Evolutionary conservation across 306 rosid genomes (phyloP).

Genomic region (Pyrus pyrifolia): DNA sequence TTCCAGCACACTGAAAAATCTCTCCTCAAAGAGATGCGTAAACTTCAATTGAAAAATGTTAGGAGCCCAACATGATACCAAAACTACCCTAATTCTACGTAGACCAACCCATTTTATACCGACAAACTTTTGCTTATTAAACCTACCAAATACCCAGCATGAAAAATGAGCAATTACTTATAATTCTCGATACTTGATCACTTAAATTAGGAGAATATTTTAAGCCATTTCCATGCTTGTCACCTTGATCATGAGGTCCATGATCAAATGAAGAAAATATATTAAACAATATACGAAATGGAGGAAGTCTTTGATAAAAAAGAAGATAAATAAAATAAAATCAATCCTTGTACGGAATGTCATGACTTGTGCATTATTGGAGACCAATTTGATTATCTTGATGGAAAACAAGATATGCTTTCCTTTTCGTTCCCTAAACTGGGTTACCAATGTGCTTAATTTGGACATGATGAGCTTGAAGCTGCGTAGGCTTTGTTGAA

Average conservation of each 20-base stretch:
- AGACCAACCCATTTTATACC: background rate
- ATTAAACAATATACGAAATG: background rate
- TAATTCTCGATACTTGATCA: background rate
- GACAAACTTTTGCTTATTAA: background rate
- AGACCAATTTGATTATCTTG: background rate
- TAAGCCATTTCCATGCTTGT: background rate
- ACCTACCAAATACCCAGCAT: background rate
- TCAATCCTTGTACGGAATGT: conserved; percentile 4
- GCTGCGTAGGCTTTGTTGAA: background rate
- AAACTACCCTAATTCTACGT: background rate
- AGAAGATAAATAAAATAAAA: background rate
- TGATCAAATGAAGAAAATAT: background rate
- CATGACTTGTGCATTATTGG: background rate
- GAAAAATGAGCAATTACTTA: background rate
- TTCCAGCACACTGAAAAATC: too few relatives aligned
- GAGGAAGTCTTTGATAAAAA: background rate
- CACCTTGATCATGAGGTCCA: background rate
- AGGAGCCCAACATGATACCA: background rate
- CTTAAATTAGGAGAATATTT: background rate
- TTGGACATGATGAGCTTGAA: background rate
- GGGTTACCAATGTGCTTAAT: background rate
- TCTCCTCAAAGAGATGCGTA: background rate
- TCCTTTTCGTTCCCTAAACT: background rate
- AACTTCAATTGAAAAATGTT: background rate
- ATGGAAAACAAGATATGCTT: background rate